Evolutionary conservation across 139 green algal genomes (phyloP).

Genomic region (Chlorella sp.): DNA sequence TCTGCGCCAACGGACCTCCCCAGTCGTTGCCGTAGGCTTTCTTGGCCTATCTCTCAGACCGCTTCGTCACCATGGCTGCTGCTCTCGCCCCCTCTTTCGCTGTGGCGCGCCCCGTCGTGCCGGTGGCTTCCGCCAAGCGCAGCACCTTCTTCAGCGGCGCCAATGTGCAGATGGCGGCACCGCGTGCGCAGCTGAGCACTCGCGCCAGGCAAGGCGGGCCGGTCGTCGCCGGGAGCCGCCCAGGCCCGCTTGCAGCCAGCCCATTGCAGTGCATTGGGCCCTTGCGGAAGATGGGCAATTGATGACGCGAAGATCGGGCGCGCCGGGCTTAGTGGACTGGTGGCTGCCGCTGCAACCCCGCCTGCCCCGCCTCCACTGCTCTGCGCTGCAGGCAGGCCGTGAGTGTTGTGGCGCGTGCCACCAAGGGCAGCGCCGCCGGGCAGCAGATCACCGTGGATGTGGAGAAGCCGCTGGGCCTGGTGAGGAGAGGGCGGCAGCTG

Average conservation of each 20-base stretch:
- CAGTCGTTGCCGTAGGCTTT: too few species aligned
- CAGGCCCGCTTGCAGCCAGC: too few species aligned
- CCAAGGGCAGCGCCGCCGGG: constrained; percentile 17
- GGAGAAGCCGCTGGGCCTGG: constrained; percentile 91
- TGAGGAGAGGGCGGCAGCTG: neutral
- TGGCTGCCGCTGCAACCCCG: neutral
- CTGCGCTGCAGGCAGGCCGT: constrained; percentile 9
- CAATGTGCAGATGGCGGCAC: neutral
- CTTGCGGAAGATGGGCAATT: too few species aligned
- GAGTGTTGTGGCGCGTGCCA: constrained; percentile 13
- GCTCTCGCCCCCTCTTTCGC: neutral
- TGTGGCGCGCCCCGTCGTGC: neutral
- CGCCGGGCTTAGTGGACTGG: too few species aligned
- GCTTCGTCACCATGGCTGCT: too few species aligned
- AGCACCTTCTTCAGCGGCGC: constrained; percentile 7
- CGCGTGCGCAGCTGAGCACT: neutral
- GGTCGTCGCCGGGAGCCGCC: too few species aligned
- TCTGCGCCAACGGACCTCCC: too few species aligned
- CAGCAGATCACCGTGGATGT: constrained; percentile 79
- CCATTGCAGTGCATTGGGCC: too few species aligned
- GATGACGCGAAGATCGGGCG: too few species aligned
- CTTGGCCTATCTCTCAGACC: too few species aligned
- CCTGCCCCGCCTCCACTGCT: neutral
- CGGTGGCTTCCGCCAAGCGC: neutral
- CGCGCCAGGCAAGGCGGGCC: too few species aligned